Evolutionary conservation across 108 stramenopile species (phyloP).

Genomic region (Pelagomonas calceolata): DNA sequence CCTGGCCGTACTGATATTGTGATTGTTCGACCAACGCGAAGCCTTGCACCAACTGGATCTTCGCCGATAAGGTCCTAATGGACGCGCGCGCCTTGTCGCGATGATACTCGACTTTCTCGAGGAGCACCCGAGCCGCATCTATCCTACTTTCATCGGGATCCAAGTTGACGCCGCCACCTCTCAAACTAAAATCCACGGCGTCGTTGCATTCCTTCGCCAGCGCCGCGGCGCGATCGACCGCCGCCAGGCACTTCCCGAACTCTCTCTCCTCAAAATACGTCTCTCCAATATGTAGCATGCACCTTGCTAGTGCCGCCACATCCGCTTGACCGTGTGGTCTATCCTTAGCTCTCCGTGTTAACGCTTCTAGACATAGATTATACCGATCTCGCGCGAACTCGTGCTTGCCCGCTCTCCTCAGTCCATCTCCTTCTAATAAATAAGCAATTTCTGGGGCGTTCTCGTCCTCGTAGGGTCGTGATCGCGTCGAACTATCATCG

Average conservation of each 20-base stretch:
- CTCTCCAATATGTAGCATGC: not conserved
- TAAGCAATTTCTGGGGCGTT: not conserved
- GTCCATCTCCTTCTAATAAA: not conserved
- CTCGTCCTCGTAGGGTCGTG: no score
- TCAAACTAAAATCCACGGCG: no score
- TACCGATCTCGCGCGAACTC: not conserved
- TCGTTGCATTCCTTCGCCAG: not conserved
- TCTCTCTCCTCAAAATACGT: not conserved
- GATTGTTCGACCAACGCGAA: conserved; percentile 26
- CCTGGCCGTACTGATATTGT: conserved; percentile 21
- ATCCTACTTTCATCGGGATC: no score
- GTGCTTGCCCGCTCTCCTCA: not conserved
- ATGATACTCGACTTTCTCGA: no score
- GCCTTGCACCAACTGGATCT: conserved; percentile 15
- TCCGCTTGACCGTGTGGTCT: not conserved
- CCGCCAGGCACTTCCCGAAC: not conserved
- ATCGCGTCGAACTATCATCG: no score
- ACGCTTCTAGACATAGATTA: not conserved
- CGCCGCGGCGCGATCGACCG: not conserved
- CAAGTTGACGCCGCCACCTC: not conserved
- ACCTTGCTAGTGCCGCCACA: not conserved
- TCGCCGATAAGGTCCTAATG: no score
- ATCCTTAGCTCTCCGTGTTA: not conserved
- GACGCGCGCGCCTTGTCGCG: no score
- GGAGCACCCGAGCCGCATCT: no score